Base-by-base conservation (phyloP, 805 yeast species). In the Sporopachydermia quercuum region DNA sequence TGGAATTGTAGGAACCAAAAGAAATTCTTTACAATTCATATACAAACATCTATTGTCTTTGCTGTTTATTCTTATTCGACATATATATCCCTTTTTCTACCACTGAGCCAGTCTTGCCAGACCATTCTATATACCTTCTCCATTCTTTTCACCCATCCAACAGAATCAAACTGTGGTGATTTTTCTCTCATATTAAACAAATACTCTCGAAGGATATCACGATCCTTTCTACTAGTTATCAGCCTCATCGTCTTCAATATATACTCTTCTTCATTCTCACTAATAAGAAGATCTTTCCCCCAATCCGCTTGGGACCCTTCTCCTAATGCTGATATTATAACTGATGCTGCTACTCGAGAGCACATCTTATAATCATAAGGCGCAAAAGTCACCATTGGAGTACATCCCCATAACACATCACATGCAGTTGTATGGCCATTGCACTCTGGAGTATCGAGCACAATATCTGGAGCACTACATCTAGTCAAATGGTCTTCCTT, bases 391-490 rank as follows among this genome's bases (percentile, higher is more conserved):
- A 56, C 37, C 5, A 56, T 45, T 1, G 60, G 60, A 2, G 60
- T 51, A 8, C 57, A 55, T 3, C 52, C 40, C 60, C 60, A 56
- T 15, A 50, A 34, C 15, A 56, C 56, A 38, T 56, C 60, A 1
- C 57, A 52, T 15, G 61, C 57, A 3, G 60, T 56, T 14, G 60
- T 56, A 37, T 56, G 61, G 23, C 57, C 60, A 40, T 54, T 56
- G 40, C 60, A 56, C 36, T 56, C 60, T 3, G 60, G 60, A 3
- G 61, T 55, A 36, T 56, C 60, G 3, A 56, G 42, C 23, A 55
- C 49, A 18, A 56, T 13, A 38, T 56, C 60, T 13, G 56, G 51
- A 3, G 49, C 51, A 4, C 59, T 40, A n/a, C 55, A 50, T 19
- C 61, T 42, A 15, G 51, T 37, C 11, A 56, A 43, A 39, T 56